A percentile compares a stretch with the other conserved stretches of the same genome.
Conservation (phyloP, 2,329 filamentous ascomycete species). For the Ambrosiella beaveri region DNA sequence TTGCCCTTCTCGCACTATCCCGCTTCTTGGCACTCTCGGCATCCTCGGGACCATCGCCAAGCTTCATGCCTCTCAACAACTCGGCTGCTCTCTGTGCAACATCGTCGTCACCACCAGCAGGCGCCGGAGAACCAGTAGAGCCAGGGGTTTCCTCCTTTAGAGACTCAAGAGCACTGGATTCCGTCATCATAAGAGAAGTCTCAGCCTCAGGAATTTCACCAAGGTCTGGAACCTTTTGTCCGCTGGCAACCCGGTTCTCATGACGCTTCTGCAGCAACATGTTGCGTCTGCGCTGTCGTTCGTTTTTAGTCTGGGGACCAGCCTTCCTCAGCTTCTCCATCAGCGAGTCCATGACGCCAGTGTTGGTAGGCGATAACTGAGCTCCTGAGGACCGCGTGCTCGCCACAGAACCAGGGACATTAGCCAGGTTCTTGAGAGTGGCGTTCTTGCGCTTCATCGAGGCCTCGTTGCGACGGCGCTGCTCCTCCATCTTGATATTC, state of each 20-base stretch:
- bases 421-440: constrained; percentile 40
- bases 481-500: constrained; percentile 72
- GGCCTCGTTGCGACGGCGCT: constrained; percentile 67
- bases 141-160: constrained; percentile 16
- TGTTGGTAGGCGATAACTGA: constrained; percentile 51
- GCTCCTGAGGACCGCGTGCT: constrained; percentile 22
- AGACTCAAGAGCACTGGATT: constrained; percentile 28
- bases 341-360: constrained; percentile 88
- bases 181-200: constrained; percentile 17
- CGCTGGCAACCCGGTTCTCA: constrained; percentile 75
- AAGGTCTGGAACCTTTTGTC: constrained; percentile 65
- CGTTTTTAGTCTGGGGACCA: constrained; percentile 74
- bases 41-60: constrained; percentile 37
- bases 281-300: constrained; percentile 71
- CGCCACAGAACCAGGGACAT: constrained; percentile 14
- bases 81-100: constrained; percentile 72
- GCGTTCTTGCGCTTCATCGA: constrained; percentile 82
- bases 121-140: neutral
- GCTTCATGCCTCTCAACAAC: constrained; percentile 67
- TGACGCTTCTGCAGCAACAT: constrained; percentile 81
- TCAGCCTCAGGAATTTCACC: constrained; percentile 38
- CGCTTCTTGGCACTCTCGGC: constrained; percentile 33
- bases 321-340: constrained; percentile 89
- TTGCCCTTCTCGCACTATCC: constrained; percentile 50
- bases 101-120: constrained; percentile 41